A percentile compares a stretch with the other conserved stretches of the same genome.
Conservation (phyloP, 1,139 yeast species). For the Yamadazyma epiphylla region DNA sequence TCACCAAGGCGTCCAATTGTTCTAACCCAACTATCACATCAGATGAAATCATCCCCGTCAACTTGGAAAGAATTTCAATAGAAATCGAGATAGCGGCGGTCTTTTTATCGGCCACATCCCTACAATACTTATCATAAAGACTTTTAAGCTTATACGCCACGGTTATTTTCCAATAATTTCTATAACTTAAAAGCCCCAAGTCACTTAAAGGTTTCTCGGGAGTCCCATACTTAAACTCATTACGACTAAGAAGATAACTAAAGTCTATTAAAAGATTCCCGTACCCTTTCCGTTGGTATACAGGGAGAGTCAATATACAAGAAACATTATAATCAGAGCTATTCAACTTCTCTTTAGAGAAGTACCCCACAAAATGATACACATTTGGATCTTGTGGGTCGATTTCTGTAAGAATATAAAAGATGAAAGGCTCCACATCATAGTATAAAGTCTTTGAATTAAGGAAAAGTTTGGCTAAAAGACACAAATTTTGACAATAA, state of each 20-base stretch:
- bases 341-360: constrained; percentile 81
- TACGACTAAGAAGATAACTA: constrained; percentile 72
- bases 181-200: constrained; percentile 78
- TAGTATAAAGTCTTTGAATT: constrained; percentile 90
- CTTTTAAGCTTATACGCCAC: constrained; percentile 44
- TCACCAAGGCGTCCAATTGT: constrained; percentile 58
- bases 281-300: constrained; percentile 83
- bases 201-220: constrained; percentile 95
- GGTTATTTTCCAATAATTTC: constrained; percentile 80
- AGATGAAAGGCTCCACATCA: constrained; percentile 92
- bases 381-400: constrained; percentile 45
- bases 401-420: constrained; percentile 75
- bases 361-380: constrained; percentile 88
- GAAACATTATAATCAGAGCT: constrained; percentile 78
- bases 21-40: constrained; percentile 89
- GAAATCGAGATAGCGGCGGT: constrained; percentile 29
- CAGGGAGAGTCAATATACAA: constrained; percentile 87
- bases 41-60: constrained; percentile 83
- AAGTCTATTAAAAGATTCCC: constrained; percentile 88
- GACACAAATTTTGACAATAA: constrained; percentile 86
- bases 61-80: constrained; percentile 55
- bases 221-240: constrained; percentile 79
- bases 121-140: constrained; percentile 22
- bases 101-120: constrained; percentile 4
- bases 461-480: constrained; percentile 81